Evolutionary conservation across 1,139 yeast genomes (phyloP).

Genomic region (Saccharomyces hybrid): DNA sequence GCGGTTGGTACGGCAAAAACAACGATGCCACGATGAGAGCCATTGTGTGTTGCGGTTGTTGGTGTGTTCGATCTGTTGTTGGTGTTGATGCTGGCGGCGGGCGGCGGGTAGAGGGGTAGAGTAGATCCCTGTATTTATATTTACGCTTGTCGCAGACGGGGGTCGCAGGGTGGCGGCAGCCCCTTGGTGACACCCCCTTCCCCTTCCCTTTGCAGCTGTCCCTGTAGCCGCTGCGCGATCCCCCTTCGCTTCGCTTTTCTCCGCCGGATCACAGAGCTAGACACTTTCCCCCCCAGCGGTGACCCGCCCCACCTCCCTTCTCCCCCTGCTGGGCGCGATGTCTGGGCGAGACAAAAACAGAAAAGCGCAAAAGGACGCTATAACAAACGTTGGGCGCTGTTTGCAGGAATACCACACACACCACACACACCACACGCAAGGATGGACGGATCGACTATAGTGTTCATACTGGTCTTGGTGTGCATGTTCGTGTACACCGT

Average conservation of each 20-base stretch:
- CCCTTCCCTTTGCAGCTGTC: not conserved
- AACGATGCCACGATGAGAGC: conserved; percentile 31
- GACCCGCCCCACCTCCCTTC: not conserved
- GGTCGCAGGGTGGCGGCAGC: not conserved
- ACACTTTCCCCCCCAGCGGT: not conserved
- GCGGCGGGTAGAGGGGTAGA: not conserved
- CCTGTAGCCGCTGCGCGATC: not conserved
- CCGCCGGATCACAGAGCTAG: not conserved
- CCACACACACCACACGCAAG: not conserved
- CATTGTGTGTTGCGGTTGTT: conserved; percentile 13
- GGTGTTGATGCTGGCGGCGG: not conserved
- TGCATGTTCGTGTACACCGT: not conserved
- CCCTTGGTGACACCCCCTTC: not conserved
- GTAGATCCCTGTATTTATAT: not conserved
- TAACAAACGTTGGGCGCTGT: not conserved
- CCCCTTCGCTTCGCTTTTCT: not conserved
- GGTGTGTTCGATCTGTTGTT: not conserved
- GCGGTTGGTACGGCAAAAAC: conserved; percentile 31
- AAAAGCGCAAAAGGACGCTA: not conserved
- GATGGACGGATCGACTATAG: not conserved
- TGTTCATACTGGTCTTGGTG: not conserved
- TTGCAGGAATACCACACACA: not conserved
- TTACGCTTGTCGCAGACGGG: not conserved
- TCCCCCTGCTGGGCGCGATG: not conserved
- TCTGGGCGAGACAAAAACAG: not conserved